A percentile compares a stretch with the other conserved stretches of the same genome.
Conservation (phyloP, 2,329 filamentous ascomycete species). For the Leptoxyphium fumago region DNA sequence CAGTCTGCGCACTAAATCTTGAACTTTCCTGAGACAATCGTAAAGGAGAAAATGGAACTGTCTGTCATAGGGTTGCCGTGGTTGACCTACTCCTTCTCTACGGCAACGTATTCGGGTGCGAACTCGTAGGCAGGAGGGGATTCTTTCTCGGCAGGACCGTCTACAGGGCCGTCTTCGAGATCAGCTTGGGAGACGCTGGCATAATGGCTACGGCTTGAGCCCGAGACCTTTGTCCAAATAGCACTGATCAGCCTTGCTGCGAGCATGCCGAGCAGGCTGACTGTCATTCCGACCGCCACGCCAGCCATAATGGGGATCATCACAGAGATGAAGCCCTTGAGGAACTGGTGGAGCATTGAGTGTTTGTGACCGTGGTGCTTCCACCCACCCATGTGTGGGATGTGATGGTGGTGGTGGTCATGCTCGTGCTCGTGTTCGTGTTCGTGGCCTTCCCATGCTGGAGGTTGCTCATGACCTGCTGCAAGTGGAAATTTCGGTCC, state of each 20-base stretch:
- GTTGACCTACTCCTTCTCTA: slow-evolving; percentile 6
- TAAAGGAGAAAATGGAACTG: no score
- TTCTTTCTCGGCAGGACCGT: slow-evolving; percentile 5
- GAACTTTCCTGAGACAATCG: no score
- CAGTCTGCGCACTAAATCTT: no score
- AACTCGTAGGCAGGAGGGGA: slow-evolving; percentile 19
- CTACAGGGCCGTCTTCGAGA: slow-evolving; percentile 5
- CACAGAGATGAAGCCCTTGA: slow-evolving; percentile 46
- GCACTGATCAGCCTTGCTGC: slow-evolving; percentile 48
- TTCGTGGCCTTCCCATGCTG: not conserved
- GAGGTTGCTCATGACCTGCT: not conserved
- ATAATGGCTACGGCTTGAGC: slow-evolving; percentile 26
- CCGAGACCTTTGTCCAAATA: slow-evolving; percentile 41
- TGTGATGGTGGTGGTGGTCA: slow-evolving; percentile 8
- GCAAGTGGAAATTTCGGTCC: slow-evolving; percentile 10
- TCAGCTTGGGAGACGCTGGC: slow-evolving; percentile 12
- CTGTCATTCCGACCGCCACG: slow-evolving; percentile 50
- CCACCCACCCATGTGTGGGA: slow-evolving; percentile 15
- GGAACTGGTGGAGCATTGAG: slow-evolving; percentile 28
- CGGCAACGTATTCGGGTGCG: slow-evolving; percentile 18
- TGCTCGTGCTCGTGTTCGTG: not conserved
- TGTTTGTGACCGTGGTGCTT: slow-evolving; percentile 21
- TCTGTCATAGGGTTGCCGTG: no score
- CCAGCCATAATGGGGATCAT: slow-evolving; percentile 55
- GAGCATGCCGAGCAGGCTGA: slow-evolving; percentile 53